Percentiles rank a stretch among this genome's conserved stretches.
phyloP scores from a whole-genome alignment of 2,329 filamentous ascomycete genomes.

The Penicillium capsulatum region DNA sequence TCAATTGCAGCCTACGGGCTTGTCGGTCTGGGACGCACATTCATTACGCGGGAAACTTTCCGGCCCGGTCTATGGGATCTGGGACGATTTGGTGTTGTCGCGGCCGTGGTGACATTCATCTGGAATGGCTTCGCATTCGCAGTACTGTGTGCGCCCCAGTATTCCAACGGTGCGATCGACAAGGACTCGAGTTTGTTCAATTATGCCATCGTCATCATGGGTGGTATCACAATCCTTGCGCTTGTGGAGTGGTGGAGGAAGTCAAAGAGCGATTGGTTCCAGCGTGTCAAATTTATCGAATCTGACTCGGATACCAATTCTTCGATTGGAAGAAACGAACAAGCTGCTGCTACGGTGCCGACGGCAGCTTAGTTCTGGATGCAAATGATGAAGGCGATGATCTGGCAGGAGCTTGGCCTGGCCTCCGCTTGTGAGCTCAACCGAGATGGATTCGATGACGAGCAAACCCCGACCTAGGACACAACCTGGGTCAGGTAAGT shows the following conservation, averaged over 20 bases:
- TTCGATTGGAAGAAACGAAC: conserved; percentile 5
- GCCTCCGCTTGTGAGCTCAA: too few species aligned
- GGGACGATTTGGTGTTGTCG: conserved; percentile 39
- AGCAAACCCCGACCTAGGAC: too few species aligned
- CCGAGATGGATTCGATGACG: too few species aligned
- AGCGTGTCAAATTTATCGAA: conserved; percentile 15
- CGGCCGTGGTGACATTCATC: conserved; percentile 42
- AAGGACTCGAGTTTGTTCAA: conserved; percentile 23
- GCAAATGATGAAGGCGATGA: not conserved
- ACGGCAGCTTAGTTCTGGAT: conserved; percentile 5
- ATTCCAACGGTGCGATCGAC: conserved; percentile 21
- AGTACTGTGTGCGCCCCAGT: conserved; percentile 43
- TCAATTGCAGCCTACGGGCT: conserved; percentile 46
- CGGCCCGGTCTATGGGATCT: conserved; percentile 45
- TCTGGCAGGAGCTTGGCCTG: not conserved
- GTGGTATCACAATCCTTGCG: conserved; percentile 32
- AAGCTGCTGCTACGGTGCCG: not conserved
- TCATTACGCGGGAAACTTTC: conserved; percentile 43
- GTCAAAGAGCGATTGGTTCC: conserved; percentile 19
- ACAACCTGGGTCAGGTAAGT: conserved; percentile 17
- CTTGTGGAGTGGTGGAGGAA: conserved; percentile 24
- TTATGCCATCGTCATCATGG: conserved; percentile 46
- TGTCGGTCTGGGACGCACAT: conserved; percentile 42
- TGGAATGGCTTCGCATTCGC: conserved; percentile 48
- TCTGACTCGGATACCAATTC: conserved; percentile 10